phyloP scores from a whole-genome alignment of 2,329 filamentous ascomycete genomes.

The Hypomyces rosellus region DNA sequence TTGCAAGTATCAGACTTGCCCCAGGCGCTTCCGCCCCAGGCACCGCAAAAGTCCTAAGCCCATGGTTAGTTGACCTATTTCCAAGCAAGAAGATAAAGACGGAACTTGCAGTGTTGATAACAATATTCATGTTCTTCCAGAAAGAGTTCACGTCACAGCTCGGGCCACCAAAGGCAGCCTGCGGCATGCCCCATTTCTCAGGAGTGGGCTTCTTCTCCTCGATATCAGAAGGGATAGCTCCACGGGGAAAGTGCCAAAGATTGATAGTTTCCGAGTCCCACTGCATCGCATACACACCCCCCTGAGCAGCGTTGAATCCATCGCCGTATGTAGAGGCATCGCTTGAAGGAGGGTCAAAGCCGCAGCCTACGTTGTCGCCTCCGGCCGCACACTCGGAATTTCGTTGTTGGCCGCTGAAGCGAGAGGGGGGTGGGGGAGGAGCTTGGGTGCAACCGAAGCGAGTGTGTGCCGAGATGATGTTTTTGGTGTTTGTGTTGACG shows the following conservation, averaged over 20 bases:
- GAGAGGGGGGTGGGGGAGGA: constrained; percentile 10
- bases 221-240: constrained; percentile 60
- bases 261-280: constrained; percentile 65
- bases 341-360: constrained; percentile 32
- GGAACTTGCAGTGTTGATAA: constrained; percentile 56
- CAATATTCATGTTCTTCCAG: constrained; percentile 65
- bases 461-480: constrained; percentile 60
- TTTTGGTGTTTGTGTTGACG: constrained; percentile 53
- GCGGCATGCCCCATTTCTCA: constrained; percentile 59
- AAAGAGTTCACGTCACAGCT: constrained; percentile 59
- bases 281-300: constrained; percentile 64
- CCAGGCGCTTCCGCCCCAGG: constrained; percentile 56
- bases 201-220: constrained; percentile 54
- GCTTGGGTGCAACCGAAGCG: constrained; percentile 25
- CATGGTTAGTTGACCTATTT: neutral
- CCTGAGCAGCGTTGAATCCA: constrained; percentile 58
- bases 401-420: constrained; percentile 22
- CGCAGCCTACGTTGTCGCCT: constrained; percentile 37
- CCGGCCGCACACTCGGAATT: constrained; percentile 33
- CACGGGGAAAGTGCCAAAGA: constrained; percentile 72
- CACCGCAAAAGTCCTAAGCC: constrained; percentile 63
- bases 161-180: constrained; percentile 59
- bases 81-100: neutral
- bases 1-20: constrained; percentile 31
- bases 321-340: constrained; percentile 51